Conservation (phyloP, 1,284 basidiomycete species). For the Malassezia globosa region DNA sequence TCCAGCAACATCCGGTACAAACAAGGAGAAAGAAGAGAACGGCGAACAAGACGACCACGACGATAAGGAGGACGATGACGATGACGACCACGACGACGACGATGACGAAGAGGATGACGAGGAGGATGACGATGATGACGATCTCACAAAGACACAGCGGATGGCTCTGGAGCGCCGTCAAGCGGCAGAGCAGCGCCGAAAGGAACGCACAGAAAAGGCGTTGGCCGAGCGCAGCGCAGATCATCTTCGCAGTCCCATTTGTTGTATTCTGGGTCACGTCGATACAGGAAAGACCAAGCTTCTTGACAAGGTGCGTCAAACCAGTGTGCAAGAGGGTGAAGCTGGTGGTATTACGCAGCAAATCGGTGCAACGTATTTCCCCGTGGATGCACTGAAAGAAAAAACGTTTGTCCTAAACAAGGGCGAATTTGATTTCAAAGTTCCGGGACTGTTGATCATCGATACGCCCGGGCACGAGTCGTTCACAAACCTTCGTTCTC, state of each 20-base stretch:
- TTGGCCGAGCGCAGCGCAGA: constrained; percentile 78
- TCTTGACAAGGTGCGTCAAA: constrained; percentile 99
- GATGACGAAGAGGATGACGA: constrained; percentile 55
- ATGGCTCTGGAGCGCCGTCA: constrained; percentile 67
- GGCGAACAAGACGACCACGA: not conserved
- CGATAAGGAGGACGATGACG: constrained; percentile 13
- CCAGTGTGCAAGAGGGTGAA: constrained; percentile 98
- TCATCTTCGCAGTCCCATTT: constrained; percentile 87
- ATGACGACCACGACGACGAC: constrained; percentile 50
- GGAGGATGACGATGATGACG: constrained; percentile 47
- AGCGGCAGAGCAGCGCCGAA: constrained; percentile 67
- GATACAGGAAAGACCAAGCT: constrained; percentile 99
- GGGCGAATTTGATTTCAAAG: constrained; percentile 78
- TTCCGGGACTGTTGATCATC: constrained; percentile 90
- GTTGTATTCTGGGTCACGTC: constrained; percentile 98
- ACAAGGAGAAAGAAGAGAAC: constrained; percentile 20
- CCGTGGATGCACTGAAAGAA: constrained; percentile 81
- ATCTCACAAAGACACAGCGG: constrained; percentile 48
- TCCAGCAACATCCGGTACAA: constrained; percentile 14
- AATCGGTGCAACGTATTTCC: constrained; percentile 99
- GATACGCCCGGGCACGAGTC: constrained; percentile 99
- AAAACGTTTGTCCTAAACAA: constrained; percentile 89
- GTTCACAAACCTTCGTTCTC: constrained; percentile 89
- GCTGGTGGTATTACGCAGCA: constrained; percentile 99
- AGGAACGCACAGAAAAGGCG: constrained; percentile 73